Conservation (phyloP, 2,329 filamentous ascomycete species). For the Neonectria ditissima region DNA sequence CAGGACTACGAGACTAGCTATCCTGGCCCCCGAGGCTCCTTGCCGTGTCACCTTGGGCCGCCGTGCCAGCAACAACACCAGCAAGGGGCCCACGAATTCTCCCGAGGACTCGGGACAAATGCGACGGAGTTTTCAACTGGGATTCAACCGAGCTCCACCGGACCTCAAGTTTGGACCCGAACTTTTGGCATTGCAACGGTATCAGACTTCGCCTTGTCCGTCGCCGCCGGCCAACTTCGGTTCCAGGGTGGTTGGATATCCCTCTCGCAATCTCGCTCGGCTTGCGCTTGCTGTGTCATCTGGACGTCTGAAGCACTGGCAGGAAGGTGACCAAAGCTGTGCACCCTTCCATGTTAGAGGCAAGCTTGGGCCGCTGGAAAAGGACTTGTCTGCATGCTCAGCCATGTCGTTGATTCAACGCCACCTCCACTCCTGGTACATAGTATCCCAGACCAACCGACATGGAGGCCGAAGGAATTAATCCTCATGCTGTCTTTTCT, state of each 20-base stretch:
- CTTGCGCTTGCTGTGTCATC: background rate
- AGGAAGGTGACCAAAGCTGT: background rate
- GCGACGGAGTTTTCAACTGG: conserved; percentile 1
- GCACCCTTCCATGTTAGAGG: conserved; percentile 6
- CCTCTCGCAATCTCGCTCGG: conserved; percentile 10
- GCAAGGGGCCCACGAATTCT: conserved; percentile 11
- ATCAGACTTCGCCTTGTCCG: conserved; percentile 7
- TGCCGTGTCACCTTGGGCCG: conserved; percentile 13
- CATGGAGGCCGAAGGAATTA: background rate
- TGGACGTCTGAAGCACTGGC: background rate
- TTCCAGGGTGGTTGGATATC: background rate
- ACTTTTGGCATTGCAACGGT: conserved; percentile 1
- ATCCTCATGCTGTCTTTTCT: conserved; percentile 15
- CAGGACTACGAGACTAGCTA: conserved; percentile 2
- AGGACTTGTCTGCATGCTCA: background rate
- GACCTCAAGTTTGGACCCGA: conserved; percentile 8
- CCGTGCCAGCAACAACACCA: conserved; percentile 2
- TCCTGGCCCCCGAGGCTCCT: background rate
- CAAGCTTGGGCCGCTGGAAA: conserved; percentile 9
- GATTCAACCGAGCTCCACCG: background rate
- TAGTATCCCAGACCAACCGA: too few species aligned
- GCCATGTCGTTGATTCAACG: background rate
- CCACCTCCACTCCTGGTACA: background rate
- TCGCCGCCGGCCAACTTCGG: conserved; percentile 10
- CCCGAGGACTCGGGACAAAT: conserved; percentile 17